phyloP scores from a whole-genome alignment of 2,329 filamentous ascomycete genomes.

The Sphaceloma murrayae region DNA sequence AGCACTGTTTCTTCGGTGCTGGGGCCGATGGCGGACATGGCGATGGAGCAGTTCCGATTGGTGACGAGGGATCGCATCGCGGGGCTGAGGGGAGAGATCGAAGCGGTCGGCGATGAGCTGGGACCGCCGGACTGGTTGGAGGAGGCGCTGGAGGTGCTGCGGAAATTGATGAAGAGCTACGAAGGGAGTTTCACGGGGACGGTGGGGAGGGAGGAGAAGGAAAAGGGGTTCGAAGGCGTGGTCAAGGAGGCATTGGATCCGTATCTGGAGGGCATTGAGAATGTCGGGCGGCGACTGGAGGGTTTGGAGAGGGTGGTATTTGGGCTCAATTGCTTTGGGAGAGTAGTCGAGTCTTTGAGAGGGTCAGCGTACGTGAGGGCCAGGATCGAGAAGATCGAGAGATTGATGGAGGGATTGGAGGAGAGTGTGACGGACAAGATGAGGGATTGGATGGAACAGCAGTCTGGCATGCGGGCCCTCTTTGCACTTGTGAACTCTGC shows the following conservation, averaged over 20 bases:
- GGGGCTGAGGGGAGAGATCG: slow-evolving; percentile 61
- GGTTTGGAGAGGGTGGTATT: slow-evolving; percentile 56
- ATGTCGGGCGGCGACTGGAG: slow-evolving; percentile 53
- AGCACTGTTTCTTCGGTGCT: slow-evolving; percentile 64
- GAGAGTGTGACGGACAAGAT: slow-evolving; percentile 50
- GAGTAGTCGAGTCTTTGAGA: slow-evolving; percentile 47
- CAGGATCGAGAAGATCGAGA: slow-evolving; percentile 33
- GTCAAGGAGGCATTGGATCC: slow-evolving; percentile 75
- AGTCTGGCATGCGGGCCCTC: slow-evolving; percentile 62
- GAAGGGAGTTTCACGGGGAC: slow-evolving; percentile 61
- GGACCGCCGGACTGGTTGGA: slow-evolving; percentile 69
- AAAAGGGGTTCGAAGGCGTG: slow-evolving; percentile 58
- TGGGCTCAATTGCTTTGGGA: slow-evolving; percentile 59
- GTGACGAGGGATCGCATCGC: slow-evolving; percentile 73
- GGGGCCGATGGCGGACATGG: slow-evolving; percentile 59
- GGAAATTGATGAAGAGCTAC: slow-evolving; percentile 72
- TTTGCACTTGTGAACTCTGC: slow-evolving; percentile 47
- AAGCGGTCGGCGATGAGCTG: slow-evolving; percentile 61
- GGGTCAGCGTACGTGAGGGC: slow-evolving; percentile 55
- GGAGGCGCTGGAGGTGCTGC: slow-evolving; percentile 69
- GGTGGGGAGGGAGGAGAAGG: slow-evolving; percentile 45
- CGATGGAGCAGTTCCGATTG: slow-evolving; percentile 70
- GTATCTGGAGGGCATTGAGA: slow-evolving; percentile 66
- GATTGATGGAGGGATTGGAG: slow-evolving; percentile 25
- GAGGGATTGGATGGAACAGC: slow-evolving; percentile 56